Percentiles rank a stretch among this genome's conserved stretches.
phyloP scores from a whole-genome alignment of 2,329 filamentous ascomycete genomes.

The Seiridium cupressi region DNA sequence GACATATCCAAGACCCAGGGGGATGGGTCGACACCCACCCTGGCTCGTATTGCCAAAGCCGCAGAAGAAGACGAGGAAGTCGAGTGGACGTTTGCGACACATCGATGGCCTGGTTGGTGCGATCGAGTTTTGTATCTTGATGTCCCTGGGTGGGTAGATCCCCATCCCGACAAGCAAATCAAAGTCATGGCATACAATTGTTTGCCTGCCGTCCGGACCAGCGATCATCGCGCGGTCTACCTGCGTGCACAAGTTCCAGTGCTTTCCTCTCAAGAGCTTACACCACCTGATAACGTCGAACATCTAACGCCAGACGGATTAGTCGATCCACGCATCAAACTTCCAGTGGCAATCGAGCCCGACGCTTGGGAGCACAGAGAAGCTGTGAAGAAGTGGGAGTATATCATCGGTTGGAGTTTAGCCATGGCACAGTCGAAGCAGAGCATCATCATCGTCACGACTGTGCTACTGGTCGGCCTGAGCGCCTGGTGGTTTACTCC shows the following conservation, averaged over 20 bases:
- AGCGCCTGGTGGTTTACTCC: conserved; percentile 42
- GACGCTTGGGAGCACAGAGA: conserved; percentile 52
- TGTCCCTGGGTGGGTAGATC: conserved; percentile 49
- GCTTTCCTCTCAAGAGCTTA: conserved; percentile 37
- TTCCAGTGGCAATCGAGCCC: conserved; percentile 53
- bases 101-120: conserved; percentile 91
- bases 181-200: conserved; percentile 68
- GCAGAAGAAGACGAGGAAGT: conserved; percentile 32
- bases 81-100: conserved; percentile 71
- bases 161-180: conserved; percentile 28
- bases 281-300: conserved; percentile 23
- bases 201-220: conserved; percentile 75
- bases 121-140: conserved; percentile 83
- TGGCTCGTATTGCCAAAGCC: conserved; percentile 15
- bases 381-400: conserved; percentile 27
- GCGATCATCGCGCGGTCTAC: conserved; percentile 84
- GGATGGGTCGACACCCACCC: neutral
- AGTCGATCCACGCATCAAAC: conserved; percentile 24
- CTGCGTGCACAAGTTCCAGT: conserved; percentile 68
- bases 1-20: conserved; percentile 35
- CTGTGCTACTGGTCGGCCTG: conserved; percentile 38
- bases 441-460: conserved; percentile 44
- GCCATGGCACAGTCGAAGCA: conserved; percentile 53
- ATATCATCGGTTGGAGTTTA: conserved; percentile 51
- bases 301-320: conserved; percentile 10